These are phyloP conservation scores for Lolium multiflorum DNA, from an alignment of 176 grass and related monocot species.

Conservation along the genomic window DNA sequence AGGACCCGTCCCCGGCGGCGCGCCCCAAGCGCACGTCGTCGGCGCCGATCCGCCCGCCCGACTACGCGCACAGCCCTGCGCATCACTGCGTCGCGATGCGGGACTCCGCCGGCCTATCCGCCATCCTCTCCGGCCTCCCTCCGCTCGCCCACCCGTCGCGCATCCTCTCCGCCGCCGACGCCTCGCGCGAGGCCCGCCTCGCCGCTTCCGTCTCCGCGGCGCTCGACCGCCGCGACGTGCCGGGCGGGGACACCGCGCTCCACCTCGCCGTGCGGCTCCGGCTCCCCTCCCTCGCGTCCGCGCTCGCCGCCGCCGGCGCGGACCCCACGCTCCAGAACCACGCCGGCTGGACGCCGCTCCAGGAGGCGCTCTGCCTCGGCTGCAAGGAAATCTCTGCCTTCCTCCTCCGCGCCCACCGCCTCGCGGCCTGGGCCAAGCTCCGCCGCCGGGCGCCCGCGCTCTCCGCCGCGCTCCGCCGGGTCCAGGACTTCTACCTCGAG, in stretches of 20 bases:
- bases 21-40: conserved; percentile 58
- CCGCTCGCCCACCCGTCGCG: conserved; percentile 70
- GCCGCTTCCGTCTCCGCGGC: conserved; percentile 55
- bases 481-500: conserved; percentile 92
- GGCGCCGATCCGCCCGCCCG: conserved; percentile 54
- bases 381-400: conserved; percentile 58
- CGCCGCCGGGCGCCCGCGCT: conserved; percentile 72
- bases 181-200: conserved; percentile 62
- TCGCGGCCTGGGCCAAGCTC: conserved; percentile 81
- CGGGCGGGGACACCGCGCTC: conserved; percentile 72
- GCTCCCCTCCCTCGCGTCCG: conserved; percentile 48
- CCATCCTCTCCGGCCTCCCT: conserved; percentile 65
- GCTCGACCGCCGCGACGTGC: conserved; percentile 85
- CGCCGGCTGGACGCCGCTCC: conserved; percentile 90
- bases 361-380: conserved; percentile 80
- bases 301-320: conserved; percentile 61
- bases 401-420: conserved; percentile 83
- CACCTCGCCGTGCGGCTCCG: conserved; percentile 81
- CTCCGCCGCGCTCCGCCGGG: conserved; percentile 67
- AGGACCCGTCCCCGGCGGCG: conserved; percentile 41
- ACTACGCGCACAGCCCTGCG: conserved; percentile 77
- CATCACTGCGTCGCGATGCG: conserved; percentile 71
- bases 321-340: conserved; percentile 95
- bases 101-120: conserved; percentile 53
- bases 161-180: conserved; percentile 63